Evolutionary conservation across 148 eudicot species (phyloP).

Genomic region (Camellia lanceoleosa): DNA sequence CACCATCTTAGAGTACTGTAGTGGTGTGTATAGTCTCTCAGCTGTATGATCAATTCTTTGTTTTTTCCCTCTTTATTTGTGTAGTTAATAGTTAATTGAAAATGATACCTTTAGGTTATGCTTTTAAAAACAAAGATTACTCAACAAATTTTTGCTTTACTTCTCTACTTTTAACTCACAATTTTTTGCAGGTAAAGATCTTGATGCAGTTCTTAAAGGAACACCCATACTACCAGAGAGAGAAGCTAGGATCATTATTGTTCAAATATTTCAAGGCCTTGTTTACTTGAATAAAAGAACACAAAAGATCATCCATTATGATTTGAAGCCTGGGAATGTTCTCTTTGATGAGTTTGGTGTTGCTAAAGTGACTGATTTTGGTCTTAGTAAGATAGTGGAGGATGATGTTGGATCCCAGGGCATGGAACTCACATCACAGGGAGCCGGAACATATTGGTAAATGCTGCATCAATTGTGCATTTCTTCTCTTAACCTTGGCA

Average conservation of each 20-base stretch:
- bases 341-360: conserved; percentile 92
- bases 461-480: conserved; percentile 17
- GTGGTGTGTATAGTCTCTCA: conserved; percentile 50
- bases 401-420: conserved; percentile 94
- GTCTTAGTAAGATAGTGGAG: conserved; percentile 98
- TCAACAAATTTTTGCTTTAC: neutral
- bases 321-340: conserved; percentile 97
- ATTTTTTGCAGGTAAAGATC: conserved; percentile 79
- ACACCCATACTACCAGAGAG: conserved; percentile 82
- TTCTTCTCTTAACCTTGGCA: neutral
- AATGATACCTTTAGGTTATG: conserved; percentile 4
- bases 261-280: conserved; percentile 96
- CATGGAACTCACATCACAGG: conserved; percentile 99
- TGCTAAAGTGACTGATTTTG: conserved; percentile 95
- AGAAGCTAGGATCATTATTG: conserved; percentile 92
- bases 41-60: neutral
- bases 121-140: neutral
- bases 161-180: conserved; percentile 5
- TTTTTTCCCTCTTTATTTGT: neutral
- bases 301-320: conserved; percentile 92
- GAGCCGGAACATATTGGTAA: conserved; percentile 99
- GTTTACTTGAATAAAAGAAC: conserved; percentile 86
- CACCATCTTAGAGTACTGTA: conserved; percentile 89
- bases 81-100: neutral
- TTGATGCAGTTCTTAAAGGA: conserved; percentile 94